Conservation (phyloP, 2,329 filamentous ascomycete genomes). For the Penicillium frequentans region DNA sequence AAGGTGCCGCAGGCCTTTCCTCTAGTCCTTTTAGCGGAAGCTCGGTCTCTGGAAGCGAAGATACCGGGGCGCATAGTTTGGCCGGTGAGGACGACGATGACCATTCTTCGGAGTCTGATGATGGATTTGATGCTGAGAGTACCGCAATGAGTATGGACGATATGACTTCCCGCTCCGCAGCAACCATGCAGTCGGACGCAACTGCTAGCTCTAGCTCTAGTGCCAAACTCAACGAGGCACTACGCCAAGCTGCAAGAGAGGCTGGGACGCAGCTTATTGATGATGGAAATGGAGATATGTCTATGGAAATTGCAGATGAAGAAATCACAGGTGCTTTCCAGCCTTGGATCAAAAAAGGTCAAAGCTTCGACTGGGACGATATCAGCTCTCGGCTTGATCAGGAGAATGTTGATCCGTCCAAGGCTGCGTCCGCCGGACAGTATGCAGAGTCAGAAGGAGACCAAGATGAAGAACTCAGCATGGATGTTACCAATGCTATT, state of each 20-base stretch:
- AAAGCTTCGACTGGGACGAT: slow-evolving; percentile 45
- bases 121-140: slow-evolving; percentile 61
- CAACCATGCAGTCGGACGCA: slow-evolving; percentile 59
- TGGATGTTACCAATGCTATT: slow-evolving; percentile 86
- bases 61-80: slow-evolving; percentile 38
- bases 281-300: slow-evolving; percentile 66
- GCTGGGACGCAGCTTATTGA: slow-evolving; percentile 72
- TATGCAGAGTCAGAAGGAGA: slow-evolving; percentile 41
- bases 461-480: slow-evolving; percentile 73
- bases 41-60: slow-evolving; percentile 47
- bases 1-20: slow-evolving; percentile 67
- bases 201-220: slow-evolving; percentile 63
- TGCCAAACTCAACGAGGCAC: slow-evolving; percentile 71
- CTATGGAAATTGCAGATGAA: slow-evolving; percentile 74
- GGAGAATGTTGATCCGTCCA: slow-evolving; percentile 44
- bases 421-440: slow-evolving; percentile 7
- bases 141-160: slow-evolving; percentile 84
- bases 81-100: slow-evolving; percentile 47
- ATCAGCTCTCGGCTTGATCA: slow-evolving; percentile 45
- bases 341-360: slow-evolving; percentile 48
- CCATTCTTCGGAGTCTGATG: slow-evolving; percentile 48
- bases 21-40: slow-evolving; percentile 75
- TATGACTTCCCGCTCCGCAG: slow-evolving; percentile 67
- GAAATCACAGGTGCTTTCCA: slow-evolving; percentile 52
- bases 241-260: slow-evolving; percentile 71